Percentiles rank a stretch among this genome's conserved stretches.
Conservation (phyloP, 2,329 filamentous ascomycete species). For the Claviceps digitariae region DNA sequence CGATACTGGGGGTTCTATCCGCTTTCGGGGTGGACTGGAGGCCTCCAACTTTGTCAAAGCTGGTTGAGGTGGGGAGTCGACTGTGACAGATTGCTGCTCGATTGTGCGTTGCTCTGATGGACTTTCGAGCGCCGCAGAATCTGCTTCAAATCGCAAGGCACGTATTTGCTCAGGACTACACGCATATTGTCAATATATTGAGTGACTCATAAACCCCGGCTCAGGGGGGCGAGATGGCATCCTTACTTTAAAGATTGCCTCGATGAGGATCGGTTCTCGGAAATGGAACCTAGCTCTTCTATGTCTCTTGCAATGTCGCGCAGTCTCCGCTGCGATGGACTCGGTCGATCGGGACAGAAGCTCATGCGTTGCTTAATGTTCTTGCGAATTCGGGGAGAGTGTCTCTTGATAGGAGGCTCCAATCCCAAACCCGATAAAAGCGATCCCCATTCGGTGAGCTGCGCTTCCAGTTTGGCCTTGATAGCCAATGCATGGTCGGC, state of each 20-base stretch:
- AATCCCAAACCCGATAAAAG: constrained; percentile 53
- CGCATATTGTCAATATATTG: background rate
- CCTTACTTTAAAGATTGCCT: constrained; percentile 54
- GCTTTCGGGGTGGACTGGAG: constrained; percentile 12
- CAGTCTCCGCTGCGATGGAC: constrained; percentile 42
- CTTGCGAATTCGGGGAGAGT: constrained; percentile 26
- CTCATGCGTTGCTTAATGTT: constrained; percentile 28
- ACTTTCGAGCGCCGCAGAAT: constrained; percentile 55
- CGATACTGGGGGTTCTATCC: constrained; percentile 17
- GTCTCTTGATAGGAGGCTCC: constrained; percentile 41
- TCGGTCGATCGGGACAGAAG: constrained; percentile 25
- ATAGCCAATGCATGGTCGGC: constrained; percentile 56
- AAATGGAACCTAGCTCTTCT: constrained; percentile 41
- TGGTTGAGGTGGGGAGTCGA: constrained; percentile 31
- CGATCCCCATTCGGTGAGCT: constrained; percentile 55
- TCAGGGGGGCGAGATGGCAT: constrained; percentile 4
- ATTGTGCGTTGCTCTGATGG: constrained; percentile 46
- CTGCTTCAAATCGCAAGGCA: constrained; percentile 38
- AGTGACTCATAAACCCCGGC: too few relatives aligned
- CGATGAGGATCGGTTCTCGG: constrained; percentile 55
- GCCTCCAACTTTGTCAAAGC: constrained; percentile 5
- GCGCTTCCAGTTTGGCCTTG: constrained; percentile 56
- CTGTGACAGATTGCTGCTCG: constrained; percentile 40
- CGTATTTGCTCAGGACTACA: constrained; percentile 47
- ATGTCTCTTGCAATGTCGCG: constrained; percentile 42